Evolutionary conservation across 2,329 filamentous ascomycete species (phyloP).

Genomic region (Diaporthe helianthi): DNA sequence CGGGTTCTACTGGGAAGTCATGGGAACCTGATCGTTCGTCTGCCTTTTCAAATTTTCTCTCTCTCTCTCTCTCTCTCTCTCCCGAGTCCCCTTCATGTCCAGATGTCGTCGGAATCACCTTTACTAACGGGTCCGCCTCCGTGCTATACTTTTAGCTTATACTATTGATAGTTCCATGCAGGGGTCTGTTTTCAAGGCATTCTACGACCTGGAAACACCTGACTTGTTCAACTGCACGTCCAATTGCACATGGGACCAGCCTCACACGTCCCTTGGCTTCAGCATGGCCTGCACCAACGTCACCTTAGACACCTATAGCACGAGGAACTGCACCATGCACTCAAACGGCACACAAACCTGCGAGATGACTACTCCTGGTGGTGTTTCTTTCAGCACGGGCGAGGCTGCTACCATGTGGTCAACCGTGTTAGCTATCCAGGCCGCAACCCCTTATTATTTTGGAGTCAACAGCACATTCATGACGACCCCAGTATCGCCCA

Average conservation of each 20-base stretch:
- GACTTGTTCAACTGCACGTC: conserved; percentile 6
- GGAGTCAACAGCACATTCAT: neutral
- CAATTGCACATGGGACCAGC: conserved; percentile 1
- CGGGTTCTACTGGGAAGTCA: neutral
- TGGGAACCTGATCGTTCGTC: conserved; percentile 18
- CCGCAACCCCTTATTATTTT: neutral
- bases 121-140: neutral
- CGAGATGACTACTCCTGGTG: neutral
- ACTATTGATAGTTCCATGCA: conserved; percentile 8
- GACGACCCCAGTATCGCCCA: neutral
- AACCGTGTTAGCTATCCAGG: neutral
- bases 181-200: conserved; percentile 5
- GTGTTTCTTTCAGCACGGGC: neutral
- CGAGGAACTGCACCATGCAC: neutral
- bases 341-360: neutral
- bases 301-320: neutral
- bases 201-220: conserved; percentile 3
- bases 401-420: neutral
- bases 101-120: neutral
- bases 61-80: neutral
- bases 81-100: too few species aligned
- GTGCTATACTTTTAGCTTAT: neutral
- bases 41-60: neutral
- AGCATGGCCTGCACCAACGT: conserved; percentile 1
- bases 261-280: neutral